Base-by-base conservation (phyloP, 1,284 basidiomycete species). In the Marasmius tenuissimus region DNA sequence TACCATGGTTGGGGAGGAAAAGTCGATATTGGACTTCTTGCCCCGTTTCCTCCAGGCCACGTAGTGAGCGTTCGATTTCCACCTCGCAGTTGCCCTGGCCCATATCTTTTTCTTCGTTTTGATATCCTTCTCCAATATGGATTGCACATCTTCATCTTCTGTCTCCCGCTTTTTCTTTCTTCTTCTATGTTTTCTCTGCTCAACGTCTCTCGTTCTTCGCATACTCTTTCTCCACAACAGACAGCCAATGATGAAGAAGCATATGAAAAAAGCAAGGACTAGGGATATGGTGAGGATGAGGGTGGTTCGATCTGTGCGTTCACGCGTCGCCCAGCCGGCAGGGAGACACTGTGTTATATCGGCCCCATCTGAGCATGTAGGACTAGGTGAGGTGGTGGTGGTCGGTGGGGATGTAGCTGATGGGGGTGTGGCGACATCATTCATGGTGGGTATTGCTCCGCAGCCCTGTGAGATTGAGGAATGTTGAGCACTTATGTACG, bases 221-320 rank as follows among this genome's bases (percentile, higher is more conserved):
- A 73, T 73, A 54, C 72, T 80, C 69, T 82, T 82, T 58, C 88
- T 76, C 87, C 86, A 89, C 58, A 85, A 76, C 20, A 88, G 74
- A 66, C 83, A 85, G 5, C 75, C 71, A 16, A 85, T 73, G 61
- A 89, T 87, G 66, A 87, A 76, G 34, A 78, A 69, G 61, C 81
- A 82, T 57, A 90, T 86, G 56, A 79, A 69, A 35, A 84, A 73
- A 1, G 87, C 84, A 22, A 90, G 77, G 22, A 82, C 78, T 38
- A 90, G 80, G 3, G 88, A 87, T 4, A 90, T 72, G 16, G 80
- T 74, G 35, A 90, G 73, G 61, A 90, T 87, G 63, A 85, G 78
- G 20, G 78, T 76, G 0, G 82, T 81, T 10, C 75, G 75, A 63
- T 54, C 76, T 72, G 20, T 61, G 60, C 55, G 63, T 70, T 64